phyloP scores from a whole-genome alignment of 225 moss, liverwort and hornwort species.

The Climacium dendroides region DNA sequence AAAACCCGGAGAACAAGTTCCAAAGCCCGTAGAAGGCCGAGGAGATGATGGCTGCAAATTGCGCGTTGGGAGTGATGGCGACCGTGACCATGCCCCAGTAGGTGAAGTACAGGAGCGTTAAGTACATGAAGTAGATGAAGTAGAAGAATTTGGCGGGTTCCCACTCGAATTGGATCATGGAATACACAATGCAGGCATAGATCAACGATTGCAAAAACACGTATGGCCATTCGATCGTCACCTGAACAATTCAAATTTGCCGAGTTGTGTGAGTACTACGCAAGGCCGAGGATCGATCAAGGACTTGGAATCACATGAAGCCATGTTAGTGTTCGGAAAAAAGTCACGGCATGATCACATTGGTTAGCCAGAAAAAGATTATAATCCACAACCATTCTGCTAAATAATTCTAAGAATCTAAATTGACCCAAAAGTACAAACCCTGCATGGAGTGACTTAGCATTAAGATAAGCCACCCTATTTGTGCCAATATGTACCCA shows the following conservation, averaged over 20 bases:
- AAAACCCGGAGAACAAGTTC: conserved; percentile 81
- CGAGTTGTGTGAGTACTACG: not conserved
- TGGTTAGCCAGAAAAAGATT: not conserved
- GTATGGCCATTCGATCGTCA: conserved; percentile 72
- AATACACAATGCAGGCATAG: conserved; percentile 48
- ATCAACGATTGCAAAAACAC: conserved; percentile 44
- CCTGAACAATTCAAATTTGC: conserved; percentile 14
- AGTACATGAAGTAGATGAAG: conserved; percentile 66
- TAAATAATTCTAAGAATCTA: not conserved
- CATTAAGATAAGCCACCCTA: not conserved
- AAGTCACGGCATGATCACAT: not conserved
- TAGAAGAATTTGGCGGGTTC: conserved; percentile 36
- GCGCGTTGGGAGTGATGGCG: conserved; percentile 63
- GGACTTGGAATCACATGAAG: not conserved
- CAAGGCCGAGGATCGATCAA: not conserved
- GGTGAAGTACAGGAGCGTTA: conserved; percentile 70
- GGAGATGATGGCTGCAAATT: conserved; percentile 66
- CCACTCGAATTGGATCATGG: conserved; percentile 75
- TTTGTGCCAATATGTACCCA: not conserved
- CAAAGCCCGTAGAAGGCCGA: conserved; percentile 79
- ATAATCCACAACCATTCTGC: not conserved
- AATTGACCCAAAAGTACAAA: not conserved
- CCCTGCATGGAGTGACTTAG: not conserved
- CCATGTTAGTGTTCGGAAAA: not conserved
- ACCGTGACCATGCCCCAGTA: conserved; percentile 90